Evolutionary conservation across 768 basidiomycete genomes (phyloP), one percentile per base, ranked within the genome.

Genomic region (Megacollybia marginata): DNA sequence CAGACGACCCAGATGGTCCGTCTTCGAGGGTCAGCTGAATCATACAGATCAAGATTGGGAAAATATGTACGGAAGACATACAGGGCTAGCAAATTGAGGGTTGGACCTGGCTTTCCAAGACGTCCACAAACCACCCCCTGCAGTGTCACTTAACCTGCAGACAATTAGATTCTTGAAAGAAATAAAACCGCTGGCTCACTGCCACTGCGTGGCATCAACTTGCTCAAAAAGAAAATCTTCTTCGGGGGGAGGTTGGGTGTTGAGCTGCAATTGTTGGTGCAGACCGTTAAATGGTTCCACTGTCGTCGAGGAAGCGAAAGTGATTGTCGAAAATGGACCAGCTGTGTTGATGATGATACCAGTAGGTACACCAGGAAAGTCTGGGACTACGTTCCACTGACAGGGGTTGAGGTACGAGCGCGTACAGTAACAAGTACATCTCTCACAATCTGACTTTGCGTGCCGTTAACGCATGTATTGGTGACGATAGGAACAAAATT

Each of bases 11-110:
- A 40, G 38, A 40, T 2, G 23, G 23, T 28, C 23, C 23, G 20
- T 44, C 9, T 16, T 44, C 44, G 16, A 44, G 23, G 2, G 44
- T 44, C 44, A 44, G 13, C 44, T 44, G 23, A 20, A 44, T 3
- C 12, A 23, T 23, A 13, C 13, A 67, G 75, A 72, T 74, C 75
- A 50, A 33, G 48, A 38, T 38, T 33, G n/a, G 45, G 28, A 20
- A 43, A 45, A 9, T 50, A 28, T 18, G 23, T 18, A 8, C 23
- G 40, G 52, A 34, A 42, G 20, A 19, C 20, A 33, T 16, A 33
- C 35, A 50, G 32, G 53, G 23, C 23, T 40, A 28, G 36, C 18
- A 20, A 33, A 20, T 10, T 15, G 13, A 28, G 44, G n/a, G 44
- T 44, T 10, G n/a, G 44, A n/a, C 20, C 44, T n/a, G 23, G 44